Evolutionary conservation across 2,329 filamentous ascomycete species (phyloP).

Genomic region (Myriosclerotinia duriaeana): DNA sequence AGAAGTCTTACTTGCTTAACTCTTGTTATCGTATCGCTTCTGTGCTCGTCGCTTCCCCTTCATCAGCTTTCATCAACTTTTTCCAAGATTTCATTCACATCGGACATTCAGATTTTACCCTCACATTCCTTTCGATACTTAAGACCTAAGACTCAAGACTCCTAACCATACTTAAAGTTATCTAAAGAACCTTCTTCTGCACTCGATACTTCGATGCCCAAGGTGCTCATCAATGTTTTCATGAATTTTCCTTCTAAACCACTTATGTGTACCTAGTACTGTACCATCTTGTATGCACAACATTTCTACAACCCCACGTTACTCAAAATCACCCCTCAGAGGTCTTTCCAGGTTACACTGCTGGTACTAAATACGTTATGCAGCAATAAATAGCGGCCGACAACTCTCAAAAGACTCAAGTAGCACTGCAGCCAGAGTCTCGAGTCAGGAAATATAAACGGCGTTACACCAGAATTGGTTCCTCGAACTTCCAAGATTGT

Average conservation of each 20-base stretch:
- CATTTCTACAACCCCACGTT: constrained; percentile 18
- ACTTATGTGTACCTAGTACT: background rate
- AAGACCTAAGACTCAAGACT: background rate
- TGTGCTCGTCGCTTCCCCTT: background rate
- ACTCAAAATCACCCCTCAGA: constrained; percentile 19
- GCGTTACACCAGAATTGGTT: background rate
- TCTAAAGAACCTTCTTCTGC: background rate
- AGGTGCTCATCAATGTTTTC: background rate
- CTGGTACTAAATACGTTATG: constrained; percentile 19
- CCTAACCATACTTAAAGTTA: background rate
- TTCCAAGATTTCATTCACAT: too few species aligned
- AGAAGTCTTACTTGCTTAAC: constrained; percentile 9
- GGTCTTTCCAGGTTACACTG: constrained; percentile 14
- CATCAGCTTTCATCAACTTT: background rate
- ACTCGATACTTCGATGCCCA: background rate
- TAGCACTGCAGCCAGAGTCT: constrained; percentile 8
- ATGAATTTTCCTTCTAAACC: background rate
- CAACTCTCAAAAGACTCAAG: constrained; percentile 2
- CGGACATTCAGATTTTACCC: background rate
- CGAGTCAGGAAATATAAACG: constrained; percentile 1
- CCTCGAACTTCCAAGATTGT: constrained; percentile 3
- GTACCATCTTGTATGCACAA: constrained; percentile 18
- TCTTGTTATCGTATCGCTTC: constrained; percentile 1
- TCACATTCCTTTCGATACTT: background rate
- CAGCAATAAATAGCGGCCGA: constrained; percentile 14